Evolutionary conservation across 148 eudicot species (phyloP).

Genomic region (Silene latifolia): DNA sequence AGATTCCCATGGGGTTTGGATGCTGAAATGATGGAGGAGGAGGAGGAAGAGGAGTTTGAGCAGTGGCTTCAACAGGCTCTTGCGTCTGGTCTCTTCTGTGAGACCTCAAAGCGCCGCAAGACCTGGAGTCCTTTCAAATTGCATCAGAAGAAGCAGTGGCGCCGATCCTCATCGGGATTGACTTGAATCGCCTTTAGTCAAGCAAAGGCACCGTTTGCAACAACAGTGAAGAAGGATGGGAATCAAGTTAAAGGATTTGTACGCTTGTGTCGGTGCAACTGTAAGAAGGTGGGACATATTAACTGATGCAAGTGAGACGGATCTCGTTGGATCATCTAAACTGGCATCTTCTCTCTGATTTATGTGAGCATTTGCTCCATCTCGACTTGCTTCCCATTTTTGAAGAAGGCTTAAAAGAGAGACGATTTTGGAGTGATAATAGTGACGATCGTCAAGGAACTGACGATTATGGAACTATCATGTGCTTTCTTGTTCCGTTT

Average conservation of each 20-base stretch:
- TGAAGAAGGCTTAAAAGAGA: background rate
- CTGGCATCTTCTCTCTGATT: background rate
- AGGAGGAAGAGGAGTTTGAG: constrained; percentile 84
- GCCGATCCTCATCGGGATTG: constrained; percentile 59
- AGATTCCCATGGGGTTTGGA: constrained; percentile 92
- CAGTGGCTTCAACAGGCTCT: constrained; percentile 93
- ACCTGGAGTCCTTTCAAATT: constrained; percentile 95
- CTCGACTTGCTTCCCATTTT: background rate
- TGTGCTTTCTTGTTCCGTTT: background rate
- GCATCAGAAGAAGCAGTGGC: constrained; percentile 73
- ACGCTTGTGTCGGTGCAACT: background rate
- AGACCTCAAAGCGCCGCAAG: constrained; percentile 81
- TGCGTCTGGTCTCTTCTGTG: constrained; percentile 88
- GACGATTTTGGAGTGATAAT: too few relatives aligned
- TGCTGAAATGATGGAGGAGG: constrained; percentile 86
- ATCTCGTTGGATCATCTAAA: background rate
- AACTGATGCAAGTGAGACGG: background rate
- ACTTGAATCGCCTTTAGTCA: constrained; percentile 16
- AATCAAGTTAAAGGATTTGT: background rate
- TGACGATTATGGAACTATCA: background rate
- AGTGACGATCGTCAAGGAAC: background rate
- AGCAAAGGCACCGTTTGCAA: background rate
- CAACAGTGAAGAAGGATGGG: background rate
- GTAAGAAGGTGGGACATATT: too few relatives aligned
- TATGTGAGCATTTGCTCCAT: background rate